These are phyloP conservation scores for Myriosclerotinia duriaeana DNA, from an alignment of 2,329 filamentous ascomycete genomes.

Conservation along the genomic window DNA sequence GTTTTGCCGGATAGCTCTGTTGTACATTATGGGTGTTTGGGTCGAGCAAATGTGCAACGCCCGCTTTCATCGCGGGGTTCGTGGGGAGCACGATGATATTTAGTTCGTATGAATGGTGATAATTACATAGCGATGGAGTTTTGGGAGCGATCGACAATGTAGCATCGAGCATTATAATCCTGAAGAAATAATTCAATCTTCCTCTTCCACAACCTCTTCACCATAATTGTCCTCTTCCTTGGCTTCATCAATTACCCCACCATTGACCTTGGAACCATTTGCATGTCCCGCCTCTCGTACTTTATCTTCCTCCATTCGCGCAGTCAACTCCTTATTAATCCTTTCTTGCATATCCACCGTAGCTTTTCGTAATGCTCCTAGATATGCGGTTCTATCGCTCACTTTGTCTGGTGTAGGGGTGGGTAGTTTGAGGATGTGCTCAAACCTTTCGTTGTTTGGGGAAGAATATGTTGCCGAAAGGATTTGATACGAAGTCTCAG, in stretches of 20 bases:
- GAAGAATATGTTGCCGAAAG: slow-evolving; percentile 54
- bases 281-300: slow-evolving; percentile 44
- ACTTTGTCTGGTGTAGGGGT: slow-evolving; percentile 43
- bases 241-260: slow-evolving; percentile 49
- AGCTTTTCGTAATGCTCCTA: slow-evolving; percentile 58
- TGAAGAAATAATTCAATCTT: slow-evolving; percentile 45
- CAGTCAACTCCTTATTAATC: slow-evolving; percentile 70
- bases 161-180: slow-evolving; percentile 21
- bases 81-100: slow-evolving; percentile 32
- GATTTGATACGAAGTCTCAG: slow-evolving; percentile 15
- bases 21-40: slow-evolving; percentile 79
- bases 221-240: slow-evolving; percentile 79
- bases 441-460: slow-evolving; percentile 50
- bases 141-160: slow-evolving; percentile 22
- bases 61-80: slow-evolving; percentile 31
- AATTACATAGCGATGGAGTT: slow-evolving; percentile 37
- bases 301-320: slow-evolving; percentile 73
- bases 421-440: slow-evolving; percentile 43
- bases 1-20: slow-evolving; percentile 82
- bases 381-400: slow-evolving; percentile 57
- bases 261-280: slow-evolving; percentile 40
- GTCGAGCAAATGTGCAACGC: slow-evolving; percentile 48
- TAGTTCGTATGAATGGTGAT: slow-evolving; percentile 22
- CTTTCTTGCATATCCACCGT: slow-evolving; percentile 59
- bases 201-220: slow-evolving; percentile 72